phyloP scores from a whole-genome alignment of 495 filamentous ascomycete genomes.

The Aspergillus saccharolyticus region DNA sequence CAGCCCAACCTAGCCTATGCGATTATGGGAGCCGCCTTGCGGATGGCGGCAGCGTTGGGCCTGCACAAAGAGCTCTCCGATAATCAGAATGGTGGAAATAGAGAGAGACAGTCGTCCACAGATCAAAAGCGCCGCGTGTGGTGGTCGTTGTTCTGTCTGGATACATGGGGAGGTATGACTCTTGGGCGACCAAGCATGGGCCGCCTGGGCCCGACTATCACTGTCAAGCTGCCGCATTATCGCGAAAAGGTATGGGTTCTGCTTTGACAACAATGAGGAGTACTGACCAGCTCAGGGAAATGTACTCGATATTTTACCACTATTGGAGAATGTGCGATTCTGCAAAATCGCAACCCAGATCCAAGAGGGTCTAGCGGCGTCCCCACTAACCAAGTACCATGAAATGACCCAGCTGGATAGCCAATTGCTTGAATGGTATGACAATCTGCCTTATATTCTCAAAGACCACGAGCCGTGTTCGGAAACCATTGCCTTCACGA shows the following conservation, averaged over 20 bases:
- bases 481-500: slow-evolving; percentile 61
- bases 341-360: slow-evolving; percentile 74
- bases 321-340: slow-evolving; percentile 75
- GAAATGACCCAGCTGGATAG: slow-evolving; percentile 61
- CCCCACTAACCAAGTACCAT: slow-evolving; percentile 58
- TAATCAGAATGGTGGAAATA: slow-evolving; percentile 36
- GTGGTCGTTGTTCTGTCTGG: slow-evolving; percentile 77
- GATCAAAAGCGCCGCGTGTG: slow-evolving; percentile 69
- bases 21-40: slow-evolving; percentile 38
- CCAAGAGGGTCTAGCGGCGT: slow-evolving; percentile 68
- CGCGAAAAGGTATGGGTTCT: slow-evolving; percentile 44
- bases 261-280: neutral
- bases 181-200: slow-evolving; percentile 75
- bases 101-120: slow-evolving; percentile 25
- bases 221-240: slow-evolving; percentile 62
- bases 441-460: slow-evolving; percentile 64
- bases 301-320: slow-evolving; percentile 58
- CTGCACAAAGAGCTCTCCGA: slow-evolving; percentile 64
- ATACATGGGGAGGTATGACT: slow-evolving; percentile 73
- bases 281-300: slow-evolving; percentile 40
- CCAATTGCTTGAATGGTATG: slow-evolving; percentile 67
- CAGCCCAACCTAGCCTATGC: slow-evolving; percentile 65
- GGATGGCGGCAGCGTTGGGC: slow-evolving; percentile 50
- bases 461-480: slow-evolving; percentile 64
- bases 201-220: slow-evolving; percentile 67